Evolutionary conservation across 306 rosid genomes (phyloP).

Genomic region (Albizia julibrissin): DNA sequence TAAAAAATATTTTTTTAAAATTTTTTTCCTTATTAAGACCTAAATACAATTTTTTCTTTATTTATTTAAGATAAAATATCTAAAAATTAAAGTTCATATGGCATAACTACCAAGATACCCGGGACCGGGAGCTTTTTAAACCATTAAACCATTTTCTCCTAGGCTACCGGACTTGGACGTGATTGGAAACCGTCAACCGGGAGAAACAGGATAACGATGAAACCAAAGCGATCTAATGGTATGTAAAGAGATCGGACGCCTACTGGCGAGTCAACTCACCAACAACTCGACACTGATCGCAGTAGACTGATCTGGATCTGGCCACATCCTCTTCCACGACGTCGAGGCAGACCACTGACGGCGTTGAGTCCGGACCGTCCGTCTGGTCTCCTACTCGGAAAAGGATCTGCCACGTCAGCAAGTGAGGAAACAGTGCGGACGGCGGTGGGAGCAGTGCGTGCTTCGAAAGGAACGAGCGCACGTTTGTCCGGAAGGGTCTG

Average conservation of each 20-base stretch:
- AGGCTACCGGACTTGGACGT: background rate
- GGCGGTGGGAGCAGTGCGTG: constrained; percentile 89
- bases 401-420: constrained; percentile 85
- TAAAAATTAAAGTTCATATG: background rate
- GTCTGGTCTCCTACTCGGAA: constrained; percentile 67
- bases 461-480: constrained; percentile 59
- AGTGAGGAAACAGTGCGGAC: constrained; percentile 76
- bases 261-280: constrained; percentile 75
- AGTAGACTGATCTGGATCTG: constrained; percentile 82
- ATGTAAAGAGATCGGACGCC: constrained; percentile 28
- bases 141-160: background rate
- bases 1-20: too few species aligned
- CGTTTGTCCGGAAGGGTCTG: constrained; percentile 66
- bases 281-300: constrained; percentile 98
- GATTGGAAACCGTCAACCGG: constrained; percentile 25
- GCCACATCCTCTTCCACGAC: constrained; percentile 91
- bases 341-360: constrained; percentile 70
- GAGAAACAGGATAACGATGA: constrained; percentile 38
- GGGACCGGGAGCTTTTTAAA: background rate
- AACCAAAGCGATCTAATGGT: constrained; percentile 30
- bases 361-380: constrained; percentile 37
- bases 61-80: background rate
- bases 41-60: too few species aligned
- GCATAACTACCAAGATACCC: constrained; percentile 28
- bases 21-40: too few species aligned